Conservation (phyloP, 139 green algal species). For the Micromonas commoda region DNA sequence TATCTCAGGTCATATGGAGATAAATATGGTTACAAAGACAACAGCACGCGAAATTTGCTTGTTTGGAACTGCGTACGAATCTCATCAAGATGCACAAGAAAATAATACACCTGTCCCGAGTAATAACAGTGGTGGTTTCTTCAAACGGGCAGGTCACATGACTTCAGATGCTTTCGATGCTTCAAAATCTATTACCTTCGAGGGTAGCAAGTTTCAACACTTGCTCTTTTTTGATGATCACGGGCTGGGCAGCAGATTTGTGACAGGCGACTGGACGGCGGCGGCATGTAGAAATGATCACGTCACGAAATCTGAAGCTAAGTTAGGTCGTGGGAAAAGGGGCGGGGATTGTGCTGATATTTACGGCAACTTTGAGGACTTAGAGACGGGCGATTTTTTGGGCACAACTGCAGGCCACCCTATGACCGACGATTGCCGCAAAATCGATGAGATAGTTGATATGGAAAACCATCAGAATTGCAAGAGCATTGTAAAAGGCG, state of each 20-base stretch:
- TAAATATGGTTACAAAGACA: too few relatives aligned
- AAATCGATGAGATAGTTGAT: slow-evolving; percentile 41
- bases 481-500: too few relatives aligned
- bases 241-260: slow-evolving; percentile 54
- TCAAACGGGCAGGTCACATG: too few relatives aligned
- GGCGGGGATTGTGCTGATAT: slow-evolving; percentile 48
- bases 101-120: too few relatives aligned
- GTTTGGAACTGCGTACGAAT: too few relatives aligned
- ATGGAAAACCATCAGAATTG: slow-evolving; percentile 32
- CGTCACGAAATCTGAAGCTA: too few relatives aligned
- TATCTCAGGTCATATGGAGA: too few relatives aligned
- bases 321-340: too few relatives aligned
- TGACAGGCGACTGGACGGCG: slow-evolving; percentile 79
- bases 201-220: background rate
- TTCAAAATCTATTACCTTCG: slow-evolving; percentile 32
- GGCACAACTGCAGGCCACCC: background rate
- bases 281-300: slow-evolving; percentile 48
- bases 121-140: too few relatives aligned
- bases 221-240: slow-evolving; percentile 45
- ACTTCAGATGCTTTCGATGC: slow-evolving; percentile 52
- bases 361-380: slow-evolving; percentile 89
- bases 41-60: too few relatives aligned
- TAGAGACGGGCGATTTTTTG: slow-evolving; percentile 73
- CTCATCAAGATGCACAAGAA: too few relatives aligned
- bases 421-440: background rate